These are phyloP conservation scores for Pythium scleroteichum DNA, from an alignment of 352 stramenopile species.

Conservation along the genomic window DNA sequence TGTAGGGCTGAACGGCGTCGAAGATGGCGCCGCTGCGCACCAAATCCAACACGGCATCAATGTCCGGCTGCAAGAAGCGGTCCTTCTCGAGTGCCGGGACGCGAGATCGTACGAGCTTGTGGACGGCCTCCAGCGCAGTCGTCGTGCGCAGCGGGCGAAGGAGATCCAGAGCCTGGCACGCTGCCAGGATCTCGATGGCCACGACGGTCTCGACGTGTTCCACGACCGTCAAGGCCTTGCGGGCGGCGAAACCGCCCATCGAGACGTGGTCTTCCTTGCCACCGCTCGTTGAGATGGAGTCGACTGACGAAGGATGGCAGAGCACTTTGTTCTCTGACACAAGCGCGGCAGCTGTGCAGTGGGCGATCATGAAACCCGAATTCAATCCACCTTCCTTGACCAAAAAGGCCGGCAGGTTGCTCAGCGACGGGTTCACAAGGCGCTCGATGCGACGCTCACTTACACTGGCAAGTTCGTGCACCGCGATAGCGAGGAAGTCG, in stretches of 20 bases:
- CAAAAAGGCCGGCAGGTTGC: conserved; percentile 84
- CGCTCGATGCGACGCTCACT: conserved; percentile 87
- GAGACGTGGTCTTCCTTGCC: conserved; percentile 91
- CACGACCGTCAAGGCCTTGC: conserved; percentile 84
- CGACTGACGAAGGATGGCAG: conserved; percentile 81
- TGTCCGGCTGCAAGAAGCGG: conserved; percentile 88
- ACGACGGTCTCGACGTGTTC: conserved; percentile 88
- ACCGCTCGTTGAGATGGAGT: conserved; percentile 88
- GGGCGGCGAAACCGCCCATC: conserved; percentile 84
- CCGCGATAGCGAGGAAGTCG: conserved; percentile 88
- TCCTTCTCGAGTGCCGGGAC: conserved; percentile 75
- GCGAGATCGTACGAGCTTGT: conserved; percentile 70
- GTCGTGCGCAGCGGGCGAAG: conserved; percentile 82
- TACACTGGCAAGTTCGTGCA: conserved; percentile 84
- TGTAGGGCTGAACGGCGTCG: conserved; percentile 54
- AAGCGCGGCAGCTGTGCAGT: conserved; percentile 84
- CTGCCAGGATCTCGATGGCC: conserved; percentile 85
- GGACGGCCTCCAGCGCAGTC: conserved; percentile 71
- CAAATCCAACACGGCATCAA: conserved; percentile 79
- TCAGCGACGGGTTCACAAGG: conserved; percentile 86
- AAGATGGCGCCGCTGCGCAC: conserved; percentile 73
- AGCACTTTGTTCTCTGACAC: conserved; percentile 92
- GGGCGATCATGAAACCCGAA: conserved; percentile 91
- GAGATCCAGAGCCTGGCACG: conserved; percentile 89
- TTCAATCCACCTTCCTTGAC: conserved; percentile 86